Evolutionary conservation across 441 rosid species (phyloP), one percentile per base, ranked within the genome.

Genomic region (Adansonia rubrostipa): DNA sequence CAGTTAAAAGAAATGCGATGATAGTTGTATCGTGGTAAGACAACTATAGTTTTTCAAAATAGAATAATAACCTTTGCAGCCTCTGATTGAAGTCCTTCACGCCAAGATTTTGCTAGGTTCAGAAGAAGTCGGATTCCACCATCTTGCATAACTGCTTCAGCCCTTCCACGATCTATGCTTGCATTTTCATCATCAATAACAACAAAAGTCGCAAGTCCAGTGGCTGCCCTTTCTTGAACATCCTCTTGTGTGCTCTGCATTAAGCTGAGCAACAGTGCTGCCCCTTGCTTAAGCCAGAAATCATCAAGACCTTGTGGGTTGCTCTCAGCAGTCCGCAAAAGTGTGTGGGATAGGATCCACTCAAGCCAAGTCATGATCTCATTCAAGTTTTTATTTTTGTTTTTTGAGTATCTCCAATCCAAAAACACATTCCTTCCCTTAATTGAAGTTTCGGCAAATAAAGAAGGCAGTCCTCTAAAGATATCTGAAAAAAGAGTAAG

Each of bases 211-310:
- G 98, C 99, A 73, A 96, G 91, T 72, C 94, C 98, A 19, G 96
- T 94, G 9, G 97, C 97, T 74, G 99, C 94, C 81, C 96, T 89
- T 84, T 96, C 99, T 80, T 94, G 97, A 80, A 96, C 99, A 82
- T 96, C 99, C 79, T 92, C 98, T 85, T 96, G 97, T 48, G 90
- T 84, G 82, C 97, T 94, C 86, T 92, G 96, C 94, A 94, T 91
- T 79, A 96, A 88, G 82, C 88, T 84, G 10, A 96, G 97, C 82
- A 96, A 84, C 74, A 96, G 72, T 56, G 89, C 78, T 22, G 95
- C 97, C 57, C 99, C 99, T 87, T 94, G 97, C 83, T 92, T 96
- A 77, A 96, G 92, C 99, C 99, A 96, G 85, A 96, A 96, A 44
- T 83, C 82, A 84, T 94, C 93, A 71, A 94, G 79, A 73, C 93